Evolutionary conservation across 2,329 filamentous ascomycete genomes (phyloP), one percentile per base, ranked within the genome.

Genomic region (Sclerotinia trifoliorum): DNA sequence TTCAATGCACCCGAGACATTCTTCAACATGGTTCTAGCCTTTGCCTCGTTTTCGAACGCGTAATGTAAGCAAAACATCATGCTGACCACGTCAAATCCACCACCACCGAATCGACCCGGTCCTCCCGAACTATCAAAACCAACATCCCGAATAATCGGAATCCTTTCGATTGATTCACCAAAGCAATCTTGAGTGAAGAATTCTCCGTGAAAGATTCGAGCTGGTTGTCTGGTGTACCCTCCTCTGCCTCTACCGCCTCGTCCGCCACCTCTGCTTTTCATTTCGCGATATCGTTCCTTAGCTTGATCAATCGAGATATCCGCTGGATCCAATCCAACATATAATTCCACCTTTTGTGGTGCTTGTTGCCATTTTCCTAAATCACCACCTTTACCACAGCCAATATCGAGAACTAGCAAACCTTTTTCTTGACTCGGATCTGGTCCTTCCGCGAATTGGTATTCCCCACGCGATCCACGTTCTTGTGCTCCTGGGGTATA

Each of bases 61-160:
- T 99, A 99, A 81, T 99, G 95, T 88, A 99, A 95, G 76, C 93
- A 96, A 79, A 99, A 99, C 95, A 99, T 99, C 87, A 97, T 97
- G 77, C 90, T 93, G 71, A 99, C 94, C 54, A 98, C 91, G 78
- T 99, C 95, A 75, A 98, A 99, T 5, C 94, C 94, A 67, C 90
- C 90, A 65, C 87, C 87, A 70, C 86, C 85, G 80, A 86, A 89
- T 51, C 87, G 88, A 79, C 88, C 91, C 81, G 82, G 91, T 75
- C 81, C 88, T 19, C 84, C 86, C 69, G 89, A 90, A 0, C 70
- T 72, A 61, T 76, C 96, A 74, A 97, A 97, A 29, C 95, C 95
- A 42, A 99, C 93, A 68, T 96, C 87, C 61, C 86, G 86, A 62
- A 99, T 84, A 73, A 97, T 90, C 19, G 90, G 87, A 56, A 98